Evolutionary conservation across 768 basidiomycete species (phyloP).

Genomic region (Podaxis mareebaensis): DNA sequence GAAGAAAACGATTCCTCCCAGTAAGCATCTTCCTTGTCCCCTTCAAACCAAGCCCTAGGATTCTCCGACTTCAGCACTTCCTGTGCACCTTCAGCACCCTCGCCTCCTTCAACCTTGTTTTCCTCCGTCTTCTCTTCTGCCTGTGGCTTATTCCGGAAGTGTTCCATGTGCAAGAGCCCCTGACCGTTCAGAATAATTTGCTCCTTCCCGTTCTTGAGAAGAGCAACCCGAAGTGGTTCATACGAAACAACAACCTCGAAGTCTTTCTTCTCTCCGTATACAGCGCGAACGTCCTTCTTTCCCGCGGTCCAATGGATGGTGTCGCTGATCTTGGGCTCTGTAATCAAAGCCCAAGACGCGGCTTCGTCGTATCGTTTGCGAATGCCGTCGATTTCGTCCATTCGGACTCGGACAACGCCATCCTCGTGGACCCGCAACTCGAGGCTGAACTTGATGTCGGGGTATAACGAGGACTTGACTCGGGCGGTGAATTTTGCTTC

Average conservation of each 20-base stretch:
- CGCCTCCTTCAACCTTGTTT: conserved; percentile 43
- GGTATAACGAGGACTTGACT: conserved; percentile 83
- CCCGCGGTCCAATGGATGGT: conserved; percentile 65
- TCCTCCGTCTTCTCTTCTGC: conserved; percentile 44
- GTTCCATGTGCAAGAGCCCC: conserved; percentile 96
- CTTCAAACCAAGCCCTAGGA: conserved; percentile 82
- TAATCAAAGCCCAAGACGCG: conserved; percentile 81
- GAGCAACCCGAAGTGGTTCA: conserved; percentile 72
- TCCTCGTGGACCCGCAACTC: conserved; percentile 84
- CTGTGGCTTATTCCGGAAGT: conserved; percentile 76
- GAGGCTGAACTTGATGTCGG: conserved; percentile 78
- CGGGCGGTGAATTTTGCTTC: conserved; percentile 68
- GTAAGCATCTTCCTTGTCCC: conserved; percentile 75
- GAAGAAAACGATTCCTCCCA: conserved; percentile 89
- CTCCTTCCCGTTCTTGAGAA: conserved; percentile 73
- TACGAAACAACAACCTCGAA: conserved; percentile 71
- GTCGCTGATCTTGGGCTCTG: conserved; percentile 66
- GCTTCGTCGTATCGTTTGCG: conserved; percentile 91
- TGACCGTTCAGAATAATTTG: conserved; percentile 89
- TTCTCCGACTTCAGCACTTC: conserved; percentile 53
- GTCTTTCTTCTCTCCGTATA: conserved; percentile 64
- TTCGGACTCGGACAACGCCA: conserved; percentile 87
- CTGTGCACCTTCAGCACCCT: conserved; percentile 48
- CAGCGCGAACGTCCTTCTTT: conserved; percentile 62
- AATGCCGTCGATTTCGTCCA: conserved; percentile 84